Conservation (phyloP, 495 filamentous ascomycete species). For the Choiromyces venosus region DNA sequence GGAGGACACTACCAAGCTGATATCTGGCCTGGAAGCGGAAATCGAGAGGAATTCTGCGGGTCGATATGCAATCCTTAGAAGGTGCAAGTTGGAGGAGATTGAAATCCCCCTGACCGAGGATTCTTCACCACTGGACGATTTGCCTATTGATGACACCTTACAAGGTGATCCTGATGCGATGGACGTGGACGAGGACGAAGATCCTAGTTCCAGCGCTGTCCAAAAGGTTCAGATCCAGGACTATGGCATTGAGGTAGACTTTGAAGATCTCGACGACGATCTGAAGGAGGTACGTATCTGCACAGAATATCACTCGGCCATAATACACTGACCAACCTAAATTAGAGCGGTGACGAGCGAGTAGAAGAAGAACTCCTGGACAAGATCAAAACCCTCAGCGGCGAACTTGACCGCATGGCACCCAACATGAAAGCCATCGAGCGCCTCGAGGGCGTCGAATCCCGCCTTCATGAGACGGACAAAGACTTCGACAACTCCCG, state of each 20-base stretch:
- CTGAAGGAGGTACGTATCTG: constrained; percentile 62
- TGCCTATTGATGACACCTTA: constrained; percentile 79
- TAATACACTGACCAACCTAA: constrained; percentile 31
- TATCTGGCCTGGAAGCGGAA: constrained; percentile 70
- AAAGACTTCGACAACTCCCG: constrained; percentile 83
- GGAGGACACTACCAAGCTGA: constrained; percentile 69
- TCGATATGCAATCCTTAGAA: constrained; percentile 74
- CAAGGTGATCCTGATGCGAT: constrained; percentile 72
- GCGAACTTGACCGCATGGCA: constrained; percentile 83
- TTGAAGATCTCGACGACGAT: constrained; percentile 77
- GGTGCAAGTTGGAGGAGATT: constrained; percentile 91
- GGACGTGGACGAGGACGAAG: constrained; percentile 74
- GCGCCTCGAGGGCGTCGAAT: constrained; percentile 77
- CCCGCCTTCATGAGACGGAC: constrained; percentile 75
- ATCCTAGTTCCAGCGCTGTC: constrained; percentile 49
- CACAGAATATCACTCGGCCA: constrained; percentile 19
- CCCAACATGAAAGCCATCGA: constrained; percentile 95
- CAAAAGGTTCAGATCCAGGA: constrained; percentile 59
- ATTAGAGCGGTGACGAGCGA: constrained; percentile 60
- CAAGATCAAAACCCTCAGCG: constrained; percentile 64
- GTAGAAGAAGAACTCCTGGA: constrained; percentile 75
- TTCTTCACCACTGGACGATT: constrained; percentile 68
- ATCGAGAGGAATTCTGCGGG: constrained; percentile 75
- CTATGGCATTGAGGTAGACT: constrained; percentile 90
- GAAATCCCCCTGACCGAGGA: constrained; percentile 70